phyloP scores from a whole-genome alignment of 2,329 filamentous ascomycete genomes.

The Anthostomella pinea region DNA sequence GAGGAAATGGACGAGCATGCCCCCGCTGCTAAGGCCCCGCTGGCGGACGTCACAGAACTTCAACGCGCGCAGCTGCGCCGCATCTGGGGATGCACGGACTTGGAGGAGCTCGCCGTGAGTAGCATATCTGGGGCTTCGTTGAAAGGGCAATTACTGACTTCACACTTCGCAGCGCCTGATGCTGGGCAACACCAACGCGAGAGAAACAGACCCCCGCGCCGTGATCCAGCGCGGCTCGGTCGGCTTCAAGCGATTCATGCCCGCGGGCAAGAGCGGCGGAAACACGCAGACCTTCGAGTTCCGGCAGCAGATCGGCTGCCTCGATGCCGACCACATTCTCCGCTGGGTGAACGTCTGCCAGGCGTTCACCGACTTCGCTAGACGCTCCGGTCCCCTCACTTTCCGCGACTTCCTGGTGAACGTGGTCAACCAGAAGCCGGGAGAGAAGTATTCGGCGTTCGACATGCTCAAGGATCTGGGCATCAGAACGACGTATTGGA shows the following conservation, averaged over 20 bases:
- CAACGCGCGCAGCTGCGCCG: constrained; percentile 8
- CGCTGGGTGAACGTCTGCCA: constrained; percentile 21
- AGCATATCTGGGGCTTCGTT: no score
- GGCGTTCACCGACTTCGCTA: constrained; percentile 19
- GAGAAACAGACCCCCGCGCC: no score
- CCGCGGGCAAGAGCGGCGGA: constrained; percentile 14
- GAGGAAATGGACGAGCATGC: constrained; percentile 13
- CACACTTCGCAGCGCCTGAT: no score
- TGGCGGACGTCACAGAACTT: not conserved
- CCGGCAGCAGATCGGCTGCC: constrained; percentile 24
- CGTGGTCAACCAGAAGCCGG: constrained; percentile 1
- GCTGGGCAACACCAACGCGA: no score
- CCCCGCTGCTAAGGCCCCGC: no score
- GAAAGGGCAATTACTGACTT: no score
- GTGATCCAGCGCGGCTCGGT: constrained; percentile 15
- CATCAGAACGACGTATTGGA: no score
- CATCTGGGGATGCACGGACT: constrained; percentile 17
- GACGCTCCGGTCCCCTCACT: not conserved
- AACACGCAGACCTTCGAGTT: constrained; percentile 28
- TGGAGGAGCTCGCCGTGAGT: constrained; percentile 16
- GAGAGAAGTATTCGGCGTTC: not conserved
- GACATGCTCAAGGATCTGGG: constrained; percentile 6
- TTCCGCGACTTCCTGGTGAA: constrained; percentile 1
- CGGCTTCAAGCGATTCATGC: constrained; percentile 20
- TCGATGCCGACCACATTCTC: constrained; percentile 21